Evolutionary conservation across 441 rosid species (phyloP).

Genomic region (Syzygium syzygioides): DNA sequence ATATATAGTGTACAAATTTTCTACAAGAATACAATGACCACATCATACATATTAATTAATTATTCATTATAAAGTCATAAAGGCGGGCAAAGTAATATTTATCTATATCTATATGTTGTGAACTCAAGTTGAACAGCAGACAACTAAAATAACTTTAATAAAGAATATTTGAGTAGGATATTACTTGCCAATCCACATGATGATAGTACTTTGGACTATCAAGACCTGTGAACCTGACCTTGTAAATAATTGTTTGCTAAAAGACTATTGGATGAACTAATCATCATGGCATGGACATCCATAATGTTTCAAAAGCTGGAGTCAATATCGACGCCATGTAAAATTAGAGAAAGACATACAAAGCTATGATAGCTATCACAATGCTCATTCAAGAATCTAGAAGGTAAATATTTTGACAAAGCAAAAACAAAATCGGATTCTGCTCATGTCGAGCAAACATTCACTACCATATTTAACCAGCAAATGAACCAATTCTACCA

Average conservation of each 20-base stretch:
- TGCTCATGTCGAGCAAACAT: not conserved
- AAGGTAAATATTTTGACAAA: not conserved
- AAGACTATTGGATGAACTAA: not conserved
- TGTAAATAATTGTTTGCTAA: not conserved
- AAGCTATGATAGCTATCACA: not conserved
- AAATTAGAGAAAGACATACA: not conserved
- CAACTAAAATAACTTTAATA: too few relatives aligned
- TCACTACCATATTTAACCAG: not conserved
- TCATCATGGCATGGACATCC: not conserved
- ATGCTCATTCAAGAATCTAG: not conserved
- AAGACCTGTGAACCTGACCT: rapidly evolving
- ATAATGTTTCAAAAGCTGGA: not conserved
- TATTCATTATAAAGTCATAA: too few relatives aligned
- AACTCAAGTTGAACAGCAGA: too few relatives aligned
- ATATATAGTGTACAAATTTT: too few relatives aligned
- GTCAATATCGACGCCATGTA: rapidly evolving
- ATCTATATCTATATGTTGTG: too few relatives aligned
- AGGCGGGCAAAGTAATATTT: too few relatives aligned
- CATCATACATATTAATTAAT: too few relatives aligned
- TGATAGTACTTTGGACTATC: not conserved
- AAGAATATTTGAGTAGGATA: not conserved
- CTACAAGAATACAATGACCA: too few relatives aligned
- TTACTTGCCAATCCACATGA: not conserved
- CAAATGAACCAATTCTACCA: not conserved
- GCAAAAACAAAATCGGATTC: not conserved